A percentile compares a stretch with the other conserved stretches of the same genome.
These are phyloP conservation scores for Zymoseptoria brevis DNA, from an alignment of 2,329 filamentous ascomycete genomes.

Conservation along the genomic window DNA sequence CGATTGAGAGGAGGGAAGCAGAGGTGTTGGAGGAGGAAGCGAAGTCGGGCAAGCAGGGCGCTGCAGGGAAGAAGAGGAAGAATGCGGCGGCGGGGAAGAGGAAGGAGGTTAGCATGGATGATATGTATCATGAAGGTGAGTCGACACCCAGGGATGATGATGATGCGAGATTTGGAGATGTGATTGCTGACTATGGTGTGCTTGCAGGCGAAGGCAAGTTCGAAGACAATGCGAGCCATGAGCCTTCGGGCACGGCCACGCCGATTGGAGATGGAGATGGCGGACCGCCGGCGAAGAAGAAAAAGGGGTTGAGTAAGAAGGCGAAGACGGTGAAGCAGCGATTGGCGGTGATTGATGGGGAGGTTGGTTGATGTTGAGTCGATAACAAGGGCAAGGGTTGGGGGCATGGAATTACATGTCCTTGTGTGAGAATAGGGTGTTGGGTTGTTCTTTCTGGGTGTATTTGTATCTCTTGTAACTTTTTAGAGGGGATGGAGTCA, in stretches of 20 bases:
- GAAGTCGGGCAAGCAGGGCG: slow-evolving; percentile 42
- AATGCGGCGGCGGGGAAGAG: slow-evolving; percentile 46
- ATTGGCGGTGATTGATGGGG: slow-evolving; percentile 42
- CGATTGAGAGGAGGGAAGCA: slow-evolving; percentile 87
- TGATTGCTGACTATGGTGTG: background rate
- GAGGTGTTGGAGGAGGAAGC: slow-evolving; percentile 64
- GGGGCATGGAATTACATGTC: no score
- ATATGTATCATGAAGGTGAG: slow-evolving; percentile 99
- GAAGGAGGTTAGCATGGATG: slow-evolving; percentile 66
- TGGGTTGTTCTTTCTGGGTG: background rate
- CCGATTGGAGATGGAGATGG: slow-evolving; percentile 51
- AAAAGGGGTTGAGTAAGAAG: slow-evolving; percentile 44
- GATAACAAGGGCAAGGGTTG: no score
- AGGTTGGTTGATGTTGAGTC: slow-evolving; percentile 21
- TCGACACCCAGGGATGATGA: slow-evolving; percentile 8
- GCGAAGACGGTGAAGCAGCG: slow-evolving; percentile 45
- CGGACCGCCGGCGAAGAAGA: slow-evolving; percentile 48
- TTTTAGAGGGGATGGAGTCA: background rate
- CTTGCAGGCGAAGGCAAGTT: slow-evolving; percentile 84
- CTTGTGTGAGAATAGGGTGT: no score
- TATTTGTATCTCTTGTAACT: background rate
- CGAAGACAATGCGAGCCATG: slow-evolving; percentile 76
- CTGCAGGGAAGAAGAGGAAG: slow-evolving; percentile 41
- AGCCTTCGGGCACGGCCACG: slow-evolving; percentile 78
- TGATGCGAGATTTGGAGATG: background rate